Base-by-base conservation (phyloP, 1,139 yeast species). In the Taphrina betulina region DNA sequence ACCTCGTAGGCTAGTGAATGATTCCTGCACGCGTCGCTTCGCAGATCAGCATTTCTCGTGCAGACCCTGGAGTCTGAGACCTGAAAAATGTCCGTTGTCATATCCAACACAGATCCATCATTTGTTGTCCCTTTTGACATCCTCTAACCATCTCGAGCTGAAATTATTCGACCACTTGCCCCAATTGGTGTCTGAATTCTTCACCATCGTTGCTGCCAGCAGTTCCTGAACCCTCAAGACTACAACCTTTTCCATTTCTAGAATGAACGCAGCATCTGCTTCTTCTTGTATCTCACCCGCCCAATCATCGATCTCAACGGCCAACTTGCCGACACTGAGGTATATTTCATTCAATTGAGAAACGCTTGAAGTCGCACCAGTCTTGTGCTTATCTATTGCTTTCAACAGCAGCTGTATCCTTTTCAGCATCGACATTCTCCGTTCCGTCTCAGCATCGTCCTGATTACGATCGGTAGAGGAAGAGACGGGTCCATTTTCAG, bases 221-320 rank as follows among this genome's bases (percentile, higher is more conserved):
- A 50, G 40, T 23, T 23, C 54, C 24, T 50, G 43, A 3, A 50
- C 46, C 12, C 54, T 41, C 7, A 34, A 34, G 5, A 50, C 24
- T 2, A 50, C 54, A 38, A 20, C 22, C 33, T 50, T 50, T 24
- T 50, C 54, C 31, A 50, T 33, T 22, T 50, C 54, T 46, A 40
- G 31, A 5, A 50, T 40, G 24, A 28, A 50, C 3, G 54, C 46
- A 19, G 44, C 20, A 22, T 50, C 54, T 1, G 54, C 29, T 7
- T 24, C 35, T 31, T 50, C 54, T 23, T 50, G 54, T 2, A 50
- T 33, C 34, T 50, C 54, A 24, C 54, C 44, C 20, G 54, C 54
- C 24, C 38, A 37, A 26, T 50, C 54, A 26, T 50, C 54, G 12
- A 38, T 46, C 26, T 50, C 54, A 23, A 50, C 46, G 19, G 29